Conservation (phyloP, 768 basidiomycete species). For the Rhizopogon sp. region DNA sequence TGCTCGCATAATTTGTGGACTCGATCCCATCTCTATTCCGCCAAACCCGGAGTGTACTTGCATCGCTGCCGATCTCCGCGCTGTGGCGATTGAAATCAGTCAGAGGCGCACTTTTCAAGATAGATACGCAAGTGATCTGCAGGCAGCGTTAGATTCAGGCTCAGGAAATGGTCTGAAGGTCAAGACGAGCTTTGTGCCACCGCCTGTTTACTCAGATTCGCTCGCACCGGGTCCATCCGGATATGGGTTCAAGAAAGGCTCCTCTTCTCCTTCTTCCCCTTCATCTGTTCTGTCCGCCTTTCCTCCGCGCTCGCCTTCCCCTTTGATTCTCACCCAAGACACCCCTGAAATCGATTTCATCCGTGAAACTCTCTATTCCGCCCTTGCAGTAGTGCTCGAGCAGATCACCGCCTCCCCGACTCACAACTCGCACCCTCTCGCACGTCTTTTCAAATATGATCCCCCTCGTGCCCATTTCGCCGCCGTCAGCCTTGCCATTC, state of each 20-base stretch:
- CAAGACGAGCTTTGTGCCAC: slow-evolving; percentile 65
- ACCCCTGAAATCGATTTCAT: slow-evolving; percentile 67
- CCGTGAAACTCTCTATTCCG: slow-evolving; percentile 83
- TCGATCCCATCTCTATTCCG: slow-evolving; percentile 39
- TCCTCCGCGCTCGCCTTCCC: slow-evolving; percentile 37
- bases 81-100: slow-evolving; percentile 83
- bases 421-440: slow-evolving; percentile 36
- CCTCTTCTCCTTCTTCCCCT: slow-evolving; percentile 11
- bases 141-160: slow-evolving; percentile 74
- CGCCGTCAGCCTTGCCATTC: slow-evolving; percentile 66
- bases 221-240: slow-evolving; percentile 26
- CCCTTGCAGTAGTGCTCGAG: slow-evolving; percentile 66
- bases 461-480: slow-evolving; percentile 77
- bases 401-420: slow-evolving; percentile 19
- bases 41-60: slow-evolving; percentile 41
- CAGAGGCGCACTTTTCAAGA: slow-evolving; percentile 83
- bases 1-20: slow-evolving; percentile 71
- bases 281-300: slow-evolving; percentile 23
- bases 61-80: slow-evolving; percentile 76
- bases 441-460: slow-evolving; percentile 52
- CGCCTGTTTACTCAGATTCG: slow-evolving; percentile 46
- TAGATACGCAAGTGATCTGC: slow-evolving; percentile 67
- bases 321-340: slow-evolving; percentile 36
- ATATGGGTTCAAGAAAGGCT: slow-evolving; percentile 10
- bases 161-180: slow-evolving; percentile 26